phyloP scores from a whole-genome alignment of 345 rosid genomes.

The Excoecaria agallocha region DNA sequence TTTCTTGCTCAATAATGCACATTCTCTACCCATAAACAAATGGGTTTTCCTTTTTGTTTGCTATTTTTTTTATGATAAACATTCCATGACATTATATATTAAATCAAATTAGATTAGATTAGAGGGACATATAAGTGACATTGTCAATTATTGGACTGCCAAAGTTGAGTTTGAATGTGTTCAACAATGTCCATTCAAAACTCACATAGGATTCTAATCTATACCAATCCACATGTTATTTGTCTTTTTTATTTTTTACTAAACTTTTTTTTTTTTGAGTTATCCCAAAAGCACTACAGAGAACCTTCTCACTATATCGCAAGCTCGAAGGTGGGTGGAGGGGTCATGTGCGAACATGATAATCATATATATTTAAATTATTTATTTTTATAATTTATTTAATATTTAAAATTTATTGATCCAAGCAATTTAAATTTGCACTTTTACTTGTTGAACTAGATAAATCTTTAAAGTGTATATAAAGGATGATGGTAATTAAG shows the following conservation, averaged over 20 bases:
- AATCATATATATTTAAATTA: conserved; percentile 6
- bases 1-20: conserved; percentile 8
- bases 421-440: too few relatives aligned
- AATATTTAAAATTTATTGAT: too few relatives aligned
- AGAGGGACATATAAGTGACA: conserved; percentile 7
- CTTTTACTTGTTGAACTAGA: too few relatives aligned
- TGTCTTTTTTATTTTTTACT: conserved; percentile 22
- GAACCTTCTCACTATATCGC: conserved; percentile 31
- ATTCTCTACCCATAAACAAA: conserved; percentile 18
- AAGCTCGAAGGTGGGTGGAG: conserved; percentile 31
- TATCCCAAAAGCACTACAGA: conserved; percentile 21
- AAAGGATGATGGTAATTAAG: conserved; percentile 7
- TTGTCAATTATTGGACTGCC: conserved; percentile 38
- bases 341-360: conserved; percentile 21
- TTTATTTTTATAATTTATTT: too few relatives aligned
- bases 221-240: conserved; percentile 29
- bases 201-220: conserved; percentile 54
- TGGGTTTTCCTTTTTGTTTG: neutral
- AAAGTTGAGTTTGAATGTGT: conserved; percentile 14
- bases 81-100: neutral
- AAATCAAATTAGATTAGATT: neutral
- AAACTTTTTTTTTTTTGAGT: too few relatives aligned
- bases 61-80: neutral
- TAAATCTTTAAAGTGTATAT: neutral
- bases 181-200: conserved; percentile 35